phyloP scores from a whole-genome alignment of 306 rosid species.

The Dicorynia guianensis region DNA sequence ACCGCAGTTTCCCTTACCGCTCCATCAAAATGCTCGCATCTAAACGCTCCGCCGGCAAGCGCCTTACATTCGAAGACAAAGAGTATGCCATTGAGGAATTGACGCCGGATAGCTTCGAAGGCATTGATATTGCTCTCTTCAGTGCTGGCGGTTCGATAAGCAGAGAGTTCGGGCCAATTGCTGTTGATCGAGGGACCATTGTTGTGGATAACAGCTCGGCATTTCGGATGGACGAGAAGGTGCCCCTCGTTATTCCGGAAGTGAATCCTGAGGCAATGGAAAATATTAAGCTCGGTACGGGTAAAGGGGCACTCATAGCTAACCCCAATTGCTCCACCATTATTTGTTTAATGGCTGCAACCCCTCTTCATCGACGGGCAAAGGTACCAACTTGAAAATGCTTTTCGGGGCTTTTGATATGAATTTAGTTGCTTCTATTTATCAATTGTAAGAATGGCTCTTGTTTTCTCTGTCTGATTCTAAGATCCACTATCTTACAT shows the following conservation, averaged over 20 bases:
- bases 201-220: constrained; percentile 98
- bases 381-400: constrained; percentile 55
- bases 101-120: constrained; percentile 79
- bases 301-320: constrained; percentile 88
- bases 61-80: constrained; percentile 56
- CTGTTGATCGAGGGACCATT: constrained; percentile 75
- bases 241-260: constrained; percentile 93
- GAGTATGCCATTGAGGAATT: constrained; percentile 84
- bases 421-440: neutral
- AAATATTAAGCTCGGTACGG: constrained; percentile 69
- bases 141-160: constrained; percentile 98
- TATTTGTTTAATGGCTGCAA: constrained; percentile 93
- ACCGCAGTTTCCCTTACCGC: constrained; percentile 91
- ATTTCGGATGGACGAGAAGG: constrained; percentile 82
- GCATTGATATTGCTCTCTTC: constrained; percentile 90
- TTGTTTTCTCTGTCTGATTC: too few species aligned
- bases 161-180: constrained; percentile 83
- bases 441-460: neutral
- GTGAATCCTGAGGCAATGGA: constrained; percentile 95
- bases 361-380: constrained; percentile 92
- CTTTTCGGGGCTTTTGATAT: neutral
- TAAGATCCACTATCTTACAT: too few species aligned
- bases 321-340: constrained; percentile 99
- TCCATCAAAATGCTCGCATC: constrained; percentile 99
- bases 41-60: constrained; percentile 85